phyloP scores from a whole-genome alignment of 192 early-diverging fungal genomes.

The Umbelopsis isabellina region DNA sequence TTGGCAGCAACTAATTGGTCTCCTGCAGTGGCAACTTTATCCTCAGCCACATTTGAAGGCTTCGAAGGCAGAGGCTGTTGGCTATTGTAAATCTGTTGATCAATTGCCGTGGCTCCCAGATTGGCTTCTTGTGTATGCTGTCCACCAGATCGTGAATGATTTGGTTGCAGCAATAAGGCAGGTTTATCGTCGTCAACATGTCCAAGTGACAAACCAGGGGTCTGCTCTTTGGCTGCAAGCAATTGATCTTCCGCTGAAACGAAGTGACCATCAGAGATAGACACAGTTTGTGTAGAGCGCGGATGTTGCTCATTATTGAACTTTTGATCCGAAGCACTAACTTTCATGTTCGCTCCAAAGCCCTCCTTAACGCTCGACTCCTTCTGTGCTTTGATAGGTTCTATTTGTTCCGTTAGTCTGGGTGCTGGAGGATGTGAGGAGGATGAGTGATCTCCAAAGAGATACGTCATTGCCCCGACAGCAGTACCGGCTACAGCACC shows the following conservation, averaged over 20 bases:
- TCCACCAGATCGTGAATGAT: too few relatives aligned
- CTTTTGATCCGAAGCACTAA: not conserved
- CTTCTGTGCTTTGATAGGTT: too few relatives aligned
- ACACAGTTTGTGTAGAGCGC: not conserved
- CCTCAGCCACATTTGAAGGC: too few relatives aligned
- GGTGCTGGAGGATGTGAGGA: not conserved
- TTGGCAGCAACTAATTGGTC: too few relatives aligned
- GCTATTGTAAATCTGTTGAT: too few relatives aligned
- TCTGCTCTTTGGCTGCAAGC: not conserved
- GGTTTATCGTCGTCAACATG: conserved; percentile 4
- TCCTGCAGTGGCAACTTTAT: too few relatives aligned
- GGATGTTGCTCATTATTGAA: not conserved
- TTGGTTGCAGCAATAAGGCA: not conserved
- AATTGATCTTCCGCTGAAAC: not conserved
- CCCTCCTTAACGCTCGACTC: too few relatives aligned
- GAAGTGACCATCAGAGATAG: not conserved
- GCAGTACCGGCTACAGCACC: conserved; percentile 13
- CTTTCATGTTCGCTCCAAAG: not conserved
- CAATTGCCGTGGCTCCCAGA: too few relatives aligned
- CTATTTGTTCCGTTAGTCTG: too few relatives aligned
- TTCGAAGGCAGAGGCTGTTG: too few relatives aligned
- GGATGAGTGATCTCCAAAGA: not conserved
- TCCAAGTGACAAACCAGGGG: not conserved
- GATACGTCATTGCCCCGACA: conserved; percentile 1
- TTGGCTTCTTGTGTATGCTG: too few relatives aligned